Conservation (phyloP, 176 grass and related monocot genomes). For the Oryza brachyantha region DNA sequence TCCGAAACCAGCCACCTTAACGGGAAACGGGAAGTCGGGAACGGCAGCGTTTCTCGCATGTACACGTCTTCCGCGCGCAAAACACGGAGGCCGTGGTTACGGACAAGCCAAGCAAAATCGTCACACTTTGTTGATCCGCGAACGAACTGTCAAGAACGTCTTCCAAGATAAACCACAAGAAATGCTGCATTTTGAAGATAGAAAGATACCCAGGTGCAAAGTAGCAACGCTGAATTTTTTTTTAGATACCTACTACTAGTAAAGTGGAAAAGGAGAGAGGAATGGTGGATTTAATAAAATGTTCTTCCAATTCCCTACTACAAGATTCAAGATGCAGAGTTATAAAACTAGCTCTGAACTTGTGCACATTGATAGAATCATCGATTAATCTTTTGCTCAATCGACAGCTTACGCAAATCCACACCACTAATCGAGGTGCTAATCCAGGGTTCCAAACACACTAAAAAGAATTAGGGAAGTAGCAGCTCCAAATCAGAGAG, state of each 20-base stretch:
- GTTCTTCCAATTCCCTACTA: not conserved
- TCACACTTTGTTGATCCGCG: not conserved
- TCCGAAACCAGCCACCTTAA: no score
- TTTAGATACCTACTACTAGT: not conserved
- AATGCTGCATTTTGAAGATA: not conserved
- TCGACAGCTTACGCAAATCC: constrained; percentile 34
- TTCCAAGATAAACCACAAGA: not conserved
- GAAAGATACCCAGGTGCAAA: no score
- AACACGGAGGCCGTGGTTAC: not conserved
- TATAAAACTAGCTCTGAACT: not conserved
- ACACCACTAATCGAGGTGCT: constrained; percentile 3
- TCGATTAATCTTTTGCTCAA: constrained; percentile 3
- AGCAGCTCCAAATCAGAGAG: not conserved
- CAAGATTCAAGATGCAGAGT: not conserved
- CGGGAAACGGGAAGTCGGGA: no score
- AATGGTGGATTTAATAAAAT: not conserved
- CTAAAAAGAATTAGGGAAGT: not conserved
- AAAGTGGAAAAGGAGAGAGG: not conserved
- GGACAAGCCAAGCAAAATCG: not conserved
- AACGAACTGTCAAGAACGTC: not conserved
- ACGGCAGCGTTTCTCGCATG: not conserved
- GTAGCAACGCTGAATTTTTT: no score
- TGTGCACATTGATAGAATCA: constrained; percentile 28
- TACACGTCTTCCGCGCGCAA: not conserved
- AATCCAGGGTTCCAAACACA: not conserved